Base-by-base conservation (phyloP, 2,329 filamentous ascomycete genomes). In the Cercospora berteroae region DNA sequence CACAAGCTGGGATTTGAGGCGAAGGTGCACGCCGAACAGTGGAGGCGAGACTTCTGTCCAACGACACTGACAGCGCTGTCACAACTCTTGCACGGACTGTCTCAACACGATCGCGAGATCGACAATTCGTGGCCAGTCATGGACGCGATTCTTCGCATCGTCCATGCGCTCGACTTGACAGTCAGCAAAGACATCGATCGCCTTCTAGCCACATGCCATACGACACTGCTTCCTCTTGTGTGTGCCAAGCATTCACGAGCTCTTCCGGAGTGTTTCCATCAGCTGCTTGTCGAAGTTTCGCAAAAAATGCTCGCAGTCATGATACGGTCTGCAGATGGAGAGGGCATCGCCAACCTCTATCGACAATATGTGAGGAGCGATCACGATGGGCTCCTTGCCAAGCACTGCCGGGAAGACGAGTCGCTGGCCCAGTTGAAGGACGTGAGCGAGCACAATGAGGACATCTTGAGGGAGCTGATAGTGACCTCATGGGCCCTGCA, bases 401-500 rank as follows among this genome's bases (percentile, higher is more conserved):
- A 71, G 55, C 48, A 61, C 52, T 18, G 61, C 27, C 48, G 61
- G 18, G 55, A 68, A 20, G 25, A 31, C 2, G 10, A 55, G 10
- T n/a, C 63, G 25, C 48, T 55, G 13, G 33, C 50, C 5, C 50
- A 66, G 31, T 48, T 74, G 33, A 57, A 65, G 6, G 60, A 58
- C 56, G 36, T 72, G 13, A 68, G 71, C 55, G n/a, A 71, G 12
- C 57, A 55, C 33, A 68, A 74, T 50, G 25, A 39, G 5, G 48
- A 56, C 2, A 63, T 66, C 4, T 44, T 71, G 18, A 58, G 81
- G 1, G 84, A 86, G 8, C 81, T 88, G 0, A 81, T 90, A 16
- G 79, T 83, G 1, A 82, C 84, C 62, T 84, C 88, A 64, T 96
- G 91, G 89, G 89, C 88, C 60, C 88, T 97, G 72, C 82, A 83